Conservation (phyloP, 345 rosid species). For the Euphorbia pulcherrima region DNA sequence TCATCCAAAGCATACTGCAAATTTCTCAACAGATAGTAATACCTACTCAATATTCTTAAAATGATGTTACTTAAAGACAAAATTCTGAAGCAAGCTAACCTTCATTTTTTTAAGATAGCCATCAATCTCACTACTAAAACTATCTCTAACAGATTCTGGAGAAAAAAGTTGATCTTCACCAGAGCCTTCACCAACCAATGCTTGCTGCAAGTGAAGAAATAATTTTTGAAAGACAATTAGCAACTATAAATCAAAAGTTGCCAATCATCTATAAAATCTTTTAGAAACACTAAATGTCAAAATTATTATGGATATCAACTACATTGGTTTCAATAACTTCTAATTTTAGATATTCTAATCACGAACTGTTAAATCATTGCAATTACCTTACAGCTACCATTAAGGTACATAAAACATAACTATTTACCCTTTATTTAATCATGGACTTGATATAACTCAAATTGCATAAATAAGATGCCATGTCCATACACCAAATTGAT, state of each 20-base stretch:
- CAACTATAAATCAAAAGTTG: background rate
- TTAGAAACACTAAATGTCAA: background rate
- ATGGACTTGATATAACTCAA: background rate
- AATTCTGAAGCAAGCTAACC: slow-evolving; percentile 35
- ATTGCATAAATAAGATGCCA: too few species aligned
- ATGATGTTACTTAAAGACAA: background rate
- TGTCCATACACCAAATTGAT: too few species aligned
- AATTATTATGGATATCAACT: background rate
- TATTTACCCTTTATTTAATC: background rate
- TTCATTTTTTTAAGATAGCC: slow-evolving; percentile 59
- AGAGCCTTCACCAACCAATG: slow-evolving; percentile 87
- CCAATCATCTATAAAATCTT: background rate
- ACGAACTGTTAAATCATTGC: background rate
- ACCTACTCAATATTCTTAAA: background rate
- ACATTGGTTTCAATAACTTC: background rate
- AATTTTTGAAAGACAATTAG: background rate
- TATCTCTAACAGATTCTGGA: slow-evolving; percentile 47
- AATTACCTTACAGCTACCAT: background rate
- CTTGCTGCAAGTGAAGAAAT: slow-evolving; percentile 51
- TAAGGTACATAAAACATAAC: background rate
- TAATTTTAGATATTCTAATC: background rate
- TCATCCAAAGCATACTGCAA: background rate
- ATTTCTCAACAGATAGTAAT: background rate
- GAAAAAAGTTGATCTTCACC: slow-evolving; percentile 92
- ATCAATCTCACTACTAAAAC: slow-evolving; percentile 58